These are phyloP conservation scores for Symbiodinium natans DNA, from an alignment of 73 alveolate genomes.

Conservation along the genomic window DNA sequence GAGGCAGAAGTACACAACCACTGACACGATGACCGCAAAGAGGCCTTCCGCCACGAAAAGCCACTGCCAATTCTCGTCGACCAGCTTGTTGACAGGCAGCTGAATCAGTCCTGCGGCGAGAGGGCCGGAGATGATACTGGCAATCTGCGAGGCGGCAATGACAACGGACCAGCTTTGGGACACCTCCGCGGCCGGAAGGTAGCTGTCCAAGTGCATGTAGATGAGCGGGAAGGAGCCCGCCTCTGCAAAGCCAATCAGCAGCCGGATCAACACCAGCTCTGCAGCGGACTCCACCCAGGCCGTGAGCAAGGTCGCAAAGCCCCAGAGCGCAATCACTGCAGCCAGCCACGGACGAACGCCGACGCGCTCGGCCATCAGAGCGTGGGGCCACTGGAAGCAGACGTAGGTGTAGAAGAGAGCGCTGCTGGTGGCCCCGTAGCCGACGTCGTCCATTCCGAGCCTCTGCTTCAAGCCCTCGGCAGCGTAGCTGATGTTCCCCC, in stretches of 20 bases:
- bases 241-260: neutral
- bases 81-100: neutral
- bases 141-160: neutral
- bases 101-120: conserved; percentile 12
- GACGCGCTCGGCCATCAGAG: neutral
- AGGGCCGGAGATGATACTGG: neutral
- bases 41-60: neutral
- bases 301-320: neutral
- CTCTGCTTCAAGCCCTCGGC: neutral
- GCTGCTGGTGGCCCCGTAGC: neutral
- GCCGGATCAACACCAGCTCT: neutral
- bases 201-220: conserved; percentile 16
- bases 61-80: neutral
- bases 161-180: neutral
- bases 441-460: neutral
- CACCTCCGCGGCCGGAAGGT: conserved; percentile 2
- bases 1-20: neutral
- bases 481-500: conserved; percentile 6
- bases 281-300: conserved; percentile 12
- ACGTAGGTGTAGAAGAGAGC: neutral
- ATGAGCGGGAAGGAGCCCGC: neutral
- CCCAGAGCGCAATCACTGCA: neutral
- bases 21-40: too few species aligned
- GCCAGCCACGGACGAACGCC: neutral
- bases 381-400: neutral